Evolutionary conservation across 768 basidiomycete species (phyloP).

Genomic region (Asterophora parasitica): DNA sequence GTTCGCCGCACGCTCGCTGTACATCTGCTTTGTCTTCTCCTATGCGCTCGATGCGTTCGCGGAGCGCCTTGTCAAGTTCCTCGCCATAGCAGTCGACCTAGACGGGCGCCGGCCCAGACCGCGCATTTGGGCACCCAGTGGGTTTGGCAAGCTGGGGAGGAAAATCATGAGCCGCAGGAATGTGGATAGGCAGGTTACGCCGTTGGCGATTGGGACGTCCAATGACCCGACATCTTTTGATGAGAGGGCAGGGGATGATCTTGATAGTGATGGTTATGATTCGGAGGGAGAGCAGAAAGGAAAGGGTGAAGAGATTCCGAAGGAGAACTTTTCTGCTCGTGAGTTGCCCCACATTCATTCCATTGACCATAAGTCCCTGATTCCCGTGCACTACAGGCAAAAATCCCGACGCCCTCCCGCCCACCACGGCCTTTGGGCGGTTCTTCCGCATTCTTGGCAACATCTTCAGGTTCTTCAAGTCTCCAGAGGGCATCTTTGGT

Average conservation of each 20-base stretch:
- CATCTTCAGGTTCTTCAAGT: conserved; percentile 34
- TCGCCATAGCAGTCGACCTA: conserved; percentile 29
- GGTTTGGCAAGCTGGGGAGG: conserved; percentile 33
- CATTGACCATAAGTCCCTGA: neutral
- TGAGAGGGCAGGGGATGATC: neutral
- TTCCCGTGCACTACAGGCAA: conserved; percentile 16
- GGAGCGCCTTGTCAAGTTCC: conserved; percentile 27
- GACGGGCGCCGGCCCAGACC: conserved; percentile 31
- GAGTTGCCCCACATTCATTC: neutral
- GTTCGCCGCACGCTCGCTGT: conserved; percentile 30
- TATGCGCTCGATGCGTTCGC: conserved; percentile 38
- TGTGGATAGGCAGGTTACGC: conserved; percentile 21
- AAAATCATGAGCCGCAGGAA: conserved; percentile 27
- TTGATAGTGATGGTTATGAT: conserved; percentile 7
- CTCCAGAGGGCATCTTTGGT: conserved; percentile 37
- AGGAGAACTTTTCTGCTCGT: conserved; percentile 10
- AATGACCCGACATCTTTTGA: conserved; percentile 32
- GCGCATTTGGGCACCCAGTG: conserved; percentile 39
- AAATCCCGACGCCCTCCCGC: conserved; percentile 41
- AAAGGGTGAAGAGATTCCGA: conserved; percentile 14
- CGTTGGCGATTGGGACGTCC: conserved; percentile 33
- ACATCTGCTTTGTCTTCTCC: conserved; percentile 41
- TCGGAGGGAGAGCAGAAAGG: conserved; percentile 17
- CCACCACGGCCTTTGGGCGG: conserved; percentile 30
- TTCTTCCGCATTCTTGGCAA: conserved; percentile 27